A percentile compares a stretch with the other conserved stretches of the same genome.
These are phyloP conservation scores for Didymella sp. DNA, from an alignment of 2,329 filamentous ascomycete species.

Conservation along the genomic window DNA sequence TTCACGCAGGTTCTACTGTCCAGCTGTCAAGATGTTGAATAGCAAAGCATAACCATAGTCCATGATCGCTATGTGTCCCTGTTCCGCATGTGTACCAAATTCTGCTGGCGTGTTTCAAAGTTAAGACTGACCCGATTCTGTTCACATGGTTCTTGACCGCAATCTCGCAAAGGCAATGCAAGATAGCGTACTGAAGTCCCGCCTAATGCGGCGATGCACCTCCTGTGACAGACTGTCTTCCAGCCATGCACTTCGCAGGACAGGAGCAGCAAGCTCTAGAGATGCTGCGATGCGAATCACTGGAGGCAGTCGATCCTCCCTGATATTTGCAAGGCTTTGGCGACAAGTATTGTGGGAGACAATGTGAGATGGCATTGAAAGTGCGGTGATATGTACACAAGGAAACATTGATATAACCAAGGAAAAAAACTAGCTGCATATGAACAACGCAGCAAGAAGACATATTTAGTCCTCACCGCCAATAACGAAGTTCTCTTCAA, in stretches of 20 bases:
- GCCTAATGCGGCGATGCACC: neutral
- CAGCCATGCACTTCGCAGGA: too few species aligned
- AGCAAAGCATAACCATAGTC: neutral
- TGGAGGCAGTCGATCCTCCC: too few species aligned
- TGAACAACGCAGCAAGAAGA: conserved; percentile 1
- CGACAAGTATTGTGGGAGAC: neutral
- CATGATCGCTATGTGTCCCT: conserved; percentile 1
- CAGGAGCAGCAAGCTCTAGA: too few species aligned
- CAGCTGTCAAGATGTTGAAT: neutral
- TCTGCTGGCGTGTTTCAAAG: conserved; percentile 24
- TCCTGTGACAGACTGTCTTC: too few species aligned
- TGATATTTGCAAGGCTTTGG: neutral
- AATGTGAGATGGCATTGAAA: conserved; percentile 1
- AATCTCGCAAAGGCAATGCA: conserved; percentile 7
- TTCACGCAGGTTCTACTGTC: neutral
- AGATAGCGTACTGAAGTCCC: neutral
- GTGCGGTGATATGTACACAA: conserved; percentile 12
- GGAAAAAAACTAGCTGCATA: conserved; percentile 5
- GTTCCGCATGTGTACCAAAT: conserved; percentile 8
- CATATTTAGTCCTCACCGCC: conserved; percentile 11
- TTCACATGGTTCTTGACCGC: conserved; percentile 15
- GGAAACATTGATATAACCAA: conserved; percentile 5
- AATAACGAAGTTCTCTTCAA: conserved; percentile 11
- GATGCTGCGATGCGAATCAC: too few species aligned
- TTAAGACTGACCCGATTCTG: conserved; percentile 9